These are phyloP conservation scores for Phytophthora syringae DNA, from an alignment of 352 stramenopile species.

Conservation along the genomic window DNA sequence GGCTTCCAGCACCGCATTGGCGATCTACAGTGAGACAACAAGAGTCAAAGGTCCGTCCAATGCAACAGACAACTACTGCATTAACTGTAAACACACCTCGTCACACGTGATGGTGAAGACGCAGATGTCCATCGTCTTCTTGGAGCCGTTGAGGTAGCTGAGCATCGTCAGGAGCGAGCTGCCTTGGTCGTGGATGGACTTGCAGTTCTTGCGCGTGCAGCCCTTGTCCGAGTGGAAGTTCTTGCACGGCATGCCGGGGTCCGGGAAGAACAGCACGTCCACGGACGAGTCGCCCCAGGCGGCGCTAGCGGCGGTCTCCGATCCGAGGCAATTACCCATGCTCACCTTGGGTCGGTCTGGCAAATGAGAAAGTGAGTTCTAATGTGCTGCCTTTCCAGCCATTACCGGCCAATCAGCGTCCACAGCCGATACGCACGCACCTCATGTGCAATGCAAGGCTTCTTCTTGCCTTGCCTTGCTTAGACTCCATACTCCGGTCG, in stretches of 20 bases:
- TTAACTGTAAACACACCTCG: conserved; percentile 40
- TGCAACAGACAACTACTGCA: not conserved
- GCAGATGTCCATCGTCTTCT: conserved; percentile 66
- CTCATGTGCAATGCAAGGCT: too few species aligned
- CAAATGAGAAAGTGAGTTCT: conserved; percentile 26
- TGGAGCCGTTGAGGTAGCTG: conserved; percentile 48
- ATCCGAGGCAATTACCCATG: conserved; percentile 74
- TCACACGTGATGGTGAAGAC: conserved; percentile 83
- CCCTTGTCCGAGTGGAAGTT: conserved; percentile 49
- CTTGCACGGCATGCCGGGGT: conserved; percentile 64
- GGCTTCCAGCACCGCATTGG: conserved; percentile 60
- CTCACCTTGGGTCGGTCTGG: not conserved
- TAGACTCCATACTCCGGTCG: too few species aligned
- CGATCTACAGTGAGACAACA: conserved; percentile 47
- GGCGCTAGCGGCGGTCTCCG: conserved; percentile 14
- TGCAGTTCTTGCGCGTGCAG: conserved; percentile 75
- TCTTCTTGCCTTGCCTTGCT: too few species aligned
- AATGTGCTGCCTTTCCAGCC: too few species aligned
- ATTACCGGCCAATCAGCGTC: not conserved
- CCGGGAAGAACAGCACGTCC: conserved; percentile 80
- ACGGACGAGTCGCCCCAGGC: conserved; percentile 60
- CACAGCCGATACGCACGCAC: conserved; percentile 2
- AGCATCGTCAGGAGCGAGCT: conserved; percentile 68
- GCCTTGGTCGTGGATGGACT: conserved; percentile 63
- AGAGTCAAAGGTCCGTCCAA: not conserved